phyloP scores from a whole-genome alignment of 257 asterid species.

The Primulina huaijiensis region DNA sequence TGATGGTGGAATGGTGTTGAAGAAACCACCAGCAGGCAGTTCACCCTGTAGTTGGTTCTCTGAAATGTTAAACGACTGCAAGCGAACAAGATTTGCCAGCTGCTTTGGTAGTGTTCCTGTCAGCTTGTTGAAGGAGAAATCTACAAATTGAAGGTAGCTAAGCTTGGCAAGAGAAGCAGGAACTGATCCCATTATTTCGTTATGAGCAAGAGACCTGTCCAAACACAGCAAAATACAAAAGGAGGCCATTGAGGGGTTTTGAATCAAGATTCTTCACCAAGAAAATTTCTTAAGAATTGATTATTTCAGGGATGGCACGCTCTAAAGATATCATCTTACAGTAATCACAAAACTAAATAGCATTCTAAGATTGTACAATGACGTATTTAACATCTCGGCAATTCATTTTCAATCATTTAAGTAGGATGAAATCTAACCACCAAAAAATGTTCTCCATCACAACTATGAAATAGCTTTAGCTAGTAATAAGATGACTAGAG shows the following conservation, averaged over 20 bases:
- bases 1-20: constrained; percentile 71
- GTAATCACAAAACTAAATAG: background rate
- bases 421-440: background rate
- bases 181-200: constrained; percentile 56
- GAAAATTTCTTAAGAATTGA: background rate
- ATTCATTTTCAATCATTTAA: background rate
- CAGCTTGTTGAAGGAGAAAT: constrained; percentile 74
- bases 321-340: background rate
- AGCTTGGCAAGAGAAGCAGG: constrained; percentile 61
- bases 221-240: constrained; percentile 23
- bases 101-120: constrained; percentile 69
- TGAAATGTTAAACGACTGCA: constrained; percentile 69
- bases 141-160: constrained; percentile 49
- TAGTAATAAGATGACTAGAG: background rate
- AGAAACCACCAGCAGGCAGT: constrained; percentile 69
- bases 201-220: constrained; percentile 64
- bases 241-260: background rate
- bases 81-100: constrained; percentile 61
- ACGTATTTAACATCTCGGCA: background rate
- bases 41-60: constrained; percentile 85
- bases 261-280: background rate
- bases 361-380: background rate
- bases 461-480: background rate
- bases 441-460: background rate
- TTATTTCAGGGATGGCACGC: background rate